Conservation (phyloP, 495 filamentous ascomycete species). For the Chaetomium tenue region DNA sequence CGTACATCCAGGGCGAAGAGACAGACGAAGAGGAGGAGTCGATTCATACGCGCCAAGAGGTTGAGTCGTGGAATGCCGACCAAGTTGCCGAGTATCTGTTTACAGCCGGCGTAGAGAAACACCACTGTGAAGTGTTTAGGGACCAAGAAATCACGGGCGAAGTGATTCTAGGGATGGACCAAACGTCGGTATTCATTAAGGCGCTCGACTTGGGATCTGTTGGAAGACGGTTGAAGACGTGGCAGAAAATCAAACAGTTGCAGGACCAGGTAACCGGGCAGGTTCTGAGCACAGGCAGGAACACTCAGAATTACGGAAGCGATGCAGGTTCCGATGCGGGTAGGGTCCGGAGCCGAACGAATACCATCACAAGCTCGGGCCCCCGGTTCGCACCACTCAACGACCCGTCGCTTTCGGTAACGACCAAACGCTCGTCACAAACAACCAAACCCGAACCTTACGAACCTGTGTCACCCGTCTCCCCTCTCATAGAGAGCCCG, state of each 20-base stretch:
- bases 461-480: conserved; percentile 43
- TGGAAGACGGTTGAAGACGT: conserved; percentile 83
- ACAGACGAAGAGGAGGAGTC: conserved; percentile 68
- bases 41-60: conserved; percentile 59
- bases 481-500: conserved; percentile 56
- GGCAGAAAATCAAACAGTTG: conserved; percentile 86
- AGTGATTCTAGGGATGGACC: conserved; percentile 90
- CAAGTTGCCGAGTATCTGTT: conserved; percentile 86
- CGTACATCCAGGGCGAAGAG: conserved; percentile 87
- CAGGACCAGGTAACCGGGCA: conserved; percentile 72
- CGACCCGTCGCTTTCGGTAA: conserved; percentile 41
- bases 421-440: conserved; percentile 46
- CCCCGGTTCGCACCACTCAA: conserved; percentile 53
- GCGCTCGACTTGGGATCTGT: conserved; percentile 93
- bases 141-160: conserved; percentile 97
- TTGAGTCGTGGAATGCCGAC: conserved; percentile 69
- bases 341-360: conserved; percentile 47
- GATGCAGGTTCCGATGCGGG: conserved; percentile 53
- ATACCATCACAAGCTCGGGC: conserved; percentile 77
- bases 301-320: conserved; percentile 53
- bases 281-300: conserved; percentile 40
- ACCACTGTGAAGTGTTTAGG: conserved; percentile 87
- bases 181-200: conserved; percentile 87
- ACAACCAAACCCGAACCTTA: conserved; percentile 44
- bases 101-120: conserved; percentile 71